Base-by-base conservation (phyloP, 805 yeast species). In the Cyberlindnera sargentensis region DNA sequence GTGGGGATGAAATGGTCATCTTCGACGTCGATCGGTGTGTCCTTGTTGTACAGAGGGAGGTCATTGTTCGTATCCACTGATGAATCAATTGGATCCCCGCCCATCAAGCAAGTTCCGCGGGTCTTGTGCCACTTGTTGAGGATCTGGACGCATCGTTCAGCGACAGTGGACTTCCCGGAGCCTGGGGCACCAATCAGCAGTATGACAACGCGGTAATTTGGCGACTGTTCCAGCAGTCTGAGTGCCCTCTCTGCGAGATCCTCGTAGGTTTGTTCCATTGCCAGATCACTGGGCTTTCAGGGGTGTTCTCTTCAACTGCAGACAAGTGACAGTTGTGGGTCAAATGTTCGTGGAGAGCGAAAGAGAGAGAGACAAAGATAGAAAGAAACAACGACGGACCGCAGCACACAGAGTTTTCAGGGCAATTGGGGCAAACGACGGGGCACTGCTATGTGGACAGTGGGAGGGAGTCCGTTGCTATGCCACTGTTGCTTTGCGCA, bases 181-280 rank as follows among this genome's bases (percentile, higher is more conserved):
- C 96, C 96, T 3, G 96, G 95, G 1, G 80, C 71, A 1, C 95
- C 96, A 3, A 81, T 79, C 9, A 88, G 55, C 0, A 83, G 65
- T 8, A 88, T 66, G 15, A 82, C 46, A 3, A 78, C 58, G 49
- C 90, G 64, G 45, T 74, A 69, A 34, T 60, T 57, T 0, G 47
- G 46, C 10, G 61, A 53, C 3, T 53, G 41, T 8, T 57, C 52
- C 5, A 62, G 55, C 15, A 66, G 48, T 9, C 49, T 38, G 3
- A 66, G 41, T 0, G 65, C 60, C 36, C 68, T 51, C 27, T 62
- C 53, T 4, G 63, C 64, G 11, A 70, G 50, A 9, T 49, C 50
- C 11, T 47, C 43, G 40, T 61, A 55, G 20, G 64, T 59, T 8
- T 57, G 47, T 45, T 64, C 68, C 60, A 54, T 59, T 50, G 52